phyloP scores from a whole-genome alignment of 208 protist genomes.

The Endotrypanum monterogeii region DNA sequence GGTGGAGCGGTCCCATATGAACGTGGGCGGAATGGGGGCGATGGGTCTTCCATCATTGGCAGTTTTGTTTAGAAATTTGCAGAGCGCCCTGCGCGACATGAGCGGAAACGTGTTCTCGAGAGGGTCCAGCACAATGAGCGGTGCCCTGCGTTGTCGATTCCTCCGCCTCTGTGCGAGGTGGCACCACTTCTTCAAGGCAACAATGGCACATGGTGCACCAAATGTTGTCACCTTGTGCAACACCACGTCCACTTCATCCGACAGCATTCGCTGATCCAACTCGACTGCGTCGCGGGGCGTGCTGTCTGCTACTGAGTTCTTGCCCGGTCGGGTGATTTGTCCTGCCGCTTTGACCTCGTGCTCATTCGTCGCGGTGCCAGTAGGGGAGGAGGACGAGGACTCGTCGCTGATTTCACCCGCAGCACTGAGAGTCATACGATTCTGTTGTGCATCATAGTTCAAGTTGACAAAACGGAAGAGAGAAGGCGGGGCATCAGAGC shows the following conservation, averaged over 20 bases:
- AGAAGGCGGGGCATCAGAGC: not conserved
- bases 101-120: conserved; percentile 56
- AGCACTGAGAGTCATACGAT: conserved; percentile 41
- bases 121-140: conserved; percentile 66
- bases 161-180: conserved; percentile 20
- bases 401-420: conserved; percentile 7
- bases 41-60: conserved; percentile 22
- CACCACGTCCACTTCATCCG: conserved; percentile 61
- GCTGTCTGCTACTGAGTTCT: not conserved
- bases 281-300: conserved; percentile 1
- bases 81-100: conserved; percentile 49
- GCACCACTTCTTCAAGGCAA: conserved; percentile 56
- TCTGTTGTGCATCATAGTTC: conserved; percentile 45
- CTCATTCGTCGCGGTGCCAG: not conserved
- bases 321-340: not conserved
- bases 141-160: conserved; percentile 20
- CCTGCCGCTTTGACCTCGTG: not conserved
- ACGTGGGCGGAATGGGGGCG: conserved; percentile 60
- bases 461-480: conserved; percentile 58
- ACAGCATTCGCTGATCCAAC: conserved; percentile 1
- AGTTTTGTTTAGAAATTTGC: conserved; percentile 43
- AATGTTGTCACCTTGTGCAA: conserved; percentile 83
- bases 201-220: conserved; percentile 34
- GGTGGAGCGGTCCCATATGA: conserved; percentile 37
- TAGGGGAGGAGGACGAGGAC: not conserved